Conservation (phyloP, 805 yeast species). For the Kockiozyma suomiensis region DNA sequence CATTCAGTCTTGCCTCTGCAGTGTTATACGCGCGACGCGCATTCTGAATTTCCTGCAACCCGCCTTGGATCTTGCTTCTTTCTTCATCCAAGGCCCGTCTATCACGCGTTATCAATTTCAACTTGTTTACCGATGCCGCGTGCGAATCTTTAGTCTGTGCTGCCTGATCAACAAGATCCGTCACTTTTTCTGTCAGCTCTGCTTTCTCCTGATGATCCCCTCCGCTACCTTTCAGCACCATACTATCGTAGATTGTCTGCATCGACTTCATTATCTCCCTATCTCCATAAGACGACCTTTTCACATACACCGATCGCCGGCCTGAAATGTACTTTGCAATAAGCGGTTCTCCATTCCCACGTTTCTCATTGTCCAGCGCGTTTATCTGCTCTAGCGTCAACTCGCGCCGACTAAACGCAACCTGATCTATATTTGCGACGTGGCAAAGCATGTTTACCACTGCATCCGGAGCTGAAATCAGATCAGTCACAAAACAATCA, state of each 20-base stretch:
- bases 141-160: background rate
- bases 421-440: slow-evolving; percentile 50
- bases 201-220: slow-evolving; percentile 33
- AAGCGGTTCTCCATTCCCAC: slow-evolving; percentile 47
- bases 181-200: slow-evolving; percentile 35
- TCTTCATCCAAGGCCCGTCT: background rate
- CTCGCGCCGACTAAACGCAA: slow-evolving; percentile 64
- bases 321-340: slow-evolving; percentile 66
- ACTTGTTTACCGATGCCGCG: background rate
- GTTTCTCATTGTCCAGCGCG: slow-evolving; percentile 43
- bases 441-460: slow-evolving; percentile 72
- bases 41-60: background rate
- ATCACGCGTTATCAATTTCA: background rate
- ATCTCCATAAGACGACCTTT: slow-evolving; percentile 65
- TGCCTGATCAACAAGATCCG: slow-evolving; percentile 18
- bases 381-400: slow-evolving; percentile 48
- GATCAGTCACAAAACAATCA: slow-evolving; percentile 77
- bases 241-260: slow-evolving; percentile 2
- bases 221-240: slow-evolving; percentile 16
- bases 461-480: slow-evolving; percentile 67
- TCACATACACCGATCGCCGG: slow-evolving; percentile 53
- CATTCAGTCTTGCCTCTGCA: slow-evolving; percentile 46
- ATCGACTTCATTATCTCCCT: slow-evolving; percentile 51
- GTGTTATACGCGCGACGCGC: slow-evolving; percentile 11
- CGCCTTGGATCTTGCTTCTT: slow-evolving; percentile 39